Evolutionary conservation across 495 filamentous ascomycete genomes (phyloP).

Genomic region (Pseudoneurospora amorphoporcata): DNA sequence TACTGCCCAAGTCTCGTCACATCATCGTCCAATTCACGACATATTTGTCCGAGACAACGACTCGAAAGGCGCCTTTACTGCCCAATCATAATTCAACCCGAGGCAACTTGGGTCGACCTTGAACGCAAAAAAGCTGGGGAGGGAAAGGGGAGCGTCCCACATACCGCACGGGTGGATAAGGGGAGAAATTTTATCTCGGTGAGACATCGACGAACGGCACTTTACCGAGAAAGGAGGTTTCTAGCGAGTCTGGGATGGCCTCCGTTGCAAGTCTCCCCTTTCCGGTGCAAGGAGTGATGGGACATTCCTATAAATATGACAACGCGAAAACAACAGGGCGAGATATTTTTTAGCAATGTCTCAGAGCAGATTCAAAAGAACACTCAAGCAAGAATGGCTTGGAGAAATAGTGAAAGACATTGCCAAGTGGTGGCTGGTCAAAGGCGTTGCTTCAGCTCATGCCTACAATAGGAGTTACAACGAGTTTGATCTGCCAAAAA

Average conservation of each 20-base stretch:
- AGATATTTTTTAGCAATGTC: neutral
- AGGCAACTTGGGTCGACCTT: neutral
- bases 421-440: neutral
- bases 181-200: neutral
- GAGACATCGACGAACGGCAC: neutral
- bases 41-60: neutral
- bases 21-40: neutral
- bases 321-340: neutral
- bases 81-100: neutral
- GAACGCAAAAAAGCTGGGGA: neutral
- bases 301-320: neutral
- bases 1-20: neutral
- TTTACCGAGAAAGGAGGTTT: neutral
- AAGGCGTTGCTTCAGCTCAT: neutral
- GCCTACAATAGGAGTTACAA: neutral
- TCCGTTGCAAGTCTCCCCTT: neutral
- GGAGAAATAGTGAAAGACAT: neutral
- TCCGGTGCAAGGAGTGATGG: neutral
- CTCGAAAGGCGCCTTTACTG: neutral
- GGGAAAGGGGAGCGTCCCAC: neutral
- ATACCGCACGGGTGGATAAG: neutral
- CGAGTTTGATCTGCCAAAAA: neutral
- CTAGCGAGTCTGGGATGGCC: neutral
- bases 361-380: neutral
- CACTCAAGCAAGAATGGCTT: neutral